Conservation (phyloP, 805 yeast genomes). For the Wickerhamiella qilinensis region DNA sequence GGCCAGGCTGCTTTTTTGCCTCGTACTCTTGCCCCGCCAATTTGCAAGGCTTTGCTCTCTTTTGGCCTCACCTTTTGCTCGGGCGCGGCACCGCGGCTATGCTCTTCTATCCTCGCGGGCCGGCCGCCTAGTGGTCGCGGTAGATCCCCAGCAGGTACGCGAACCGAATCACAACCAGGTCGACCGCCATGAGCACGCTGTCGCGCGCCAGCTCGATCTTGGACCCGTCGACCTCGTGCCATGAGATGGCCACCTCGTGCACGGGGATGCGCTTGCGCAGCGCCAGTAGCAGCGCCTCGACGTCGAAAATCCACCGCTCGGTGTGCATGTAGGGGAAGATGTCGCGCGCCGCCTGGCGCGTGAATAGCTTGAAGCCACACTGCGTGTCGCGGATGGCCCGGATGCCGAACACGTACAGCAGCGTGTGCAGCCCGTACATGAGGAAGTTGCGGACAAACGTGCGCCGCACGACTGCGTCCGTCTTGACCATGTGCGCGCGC, state of each 20-base stretch:
- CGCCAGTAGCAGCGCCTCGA: constrained; percentile 74
- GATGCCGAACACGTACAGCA: constrained; percentile 80
- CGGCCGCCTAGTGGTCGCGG: constrained; percentile 6
- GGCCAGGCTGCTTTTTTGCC: too few relatives aligned
- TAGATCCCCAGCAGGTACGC: constrained; percentile 81
- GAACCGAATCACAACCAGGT: constrained; percentile 73
- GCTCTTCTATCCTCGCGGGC: too few relatives aligned
- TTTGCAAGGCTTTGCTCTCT: too few relatives aligned
- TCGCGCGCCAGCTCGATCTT: constrained; percentile 87
- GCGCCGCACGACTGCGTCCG: constrained; percentile 93
- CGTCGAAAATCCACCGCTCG: constrained; percentile 97
- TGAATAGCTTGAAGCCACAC: constrained; percentile 92
- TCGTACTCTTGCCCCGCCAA: too few relatives aligned
- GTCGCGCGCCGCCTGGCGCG: constrained; percentile 40
- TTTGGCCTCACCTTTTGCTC: too few relatives aligned
- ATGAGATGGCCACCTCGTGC: constrained; percentile 69
- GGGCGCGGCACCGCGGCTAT: too few relatives aligned
- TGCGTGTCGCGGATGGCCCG: constrained; percentile 82
- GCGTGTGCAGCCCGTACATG: constrained; percentile 81
- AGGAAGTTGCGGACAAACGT: constrained; percentile 74
- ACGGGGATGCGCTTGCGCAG: constrained; percentile 50
- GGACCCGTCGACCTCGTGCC: constrained; percentile 96
- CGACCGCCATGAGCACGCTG: constrained; percentile 84
- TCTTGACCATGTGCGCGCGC: constrained; percentile 89
- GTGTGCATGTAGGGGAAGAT: constrained; percentile 89